Evolutionary conservation across 176 grass and related monocot species (phyloP).

Genomic region (Lolium perenne): DNA sequence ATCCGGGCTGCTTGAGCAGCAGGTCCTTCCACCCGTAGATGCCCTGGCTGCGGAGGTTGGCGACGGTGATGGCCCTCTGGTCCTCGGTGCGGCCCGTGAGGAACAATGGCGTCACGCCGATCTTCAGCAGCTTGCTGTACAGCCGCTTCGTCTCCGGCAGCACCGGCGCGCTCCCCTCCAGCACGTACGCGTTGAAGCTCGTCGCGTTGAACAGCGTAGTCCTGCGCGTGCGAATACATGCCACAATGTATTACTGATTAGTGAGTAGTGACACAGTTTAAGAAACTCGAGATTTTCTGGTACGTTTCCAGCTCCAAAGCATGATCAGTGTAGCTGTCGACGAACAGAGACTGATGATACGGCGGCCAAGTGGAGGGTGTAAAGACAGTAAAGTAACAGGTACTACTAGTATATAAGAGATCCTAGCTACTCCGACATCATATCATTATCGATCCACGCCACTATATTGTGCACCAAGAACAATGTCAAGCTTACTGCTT

Average conservation of each 20-base stretch:
- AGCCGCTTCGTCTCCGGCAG: slow-evolving; percentile 51
- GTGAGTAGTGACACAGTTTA: too few species aligned
- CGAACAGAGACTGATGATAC: too few species aligned
- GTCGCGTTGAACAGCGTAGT: slow-evolving; percentile 30
- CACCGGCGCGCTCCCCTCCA: slow-evolving; percentile 38
- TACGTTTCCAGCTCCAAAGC: too few species aligned
- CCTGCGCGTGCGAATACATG: neutral
- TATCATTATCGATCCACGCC: too few species aligned
- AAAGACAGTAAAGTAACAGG: neutral
- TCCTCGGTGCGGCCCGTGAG: slow-evolving; percentile 49
- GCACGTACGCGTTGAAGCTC: slow-evolving; percentile 40
- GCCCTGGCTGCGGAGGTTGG: slow-evolving; percentile 39
- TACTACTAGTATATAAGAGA: too few species aligned
- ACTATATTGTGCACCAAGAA: too few species aligned
- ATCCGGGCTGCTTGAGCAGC: slow-evolving; percentile 39
- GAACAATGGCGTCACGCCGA: slow-evolving; percentile 52
- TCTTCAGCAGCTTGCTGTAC: slow-evolving; percentile 23
- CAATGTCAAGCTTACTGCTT: too few species aligned
- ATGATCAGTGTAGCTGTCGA: too few species aligned
- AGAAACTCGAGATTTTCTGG: too few species aligned
- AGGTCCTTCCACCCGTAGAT: slow-evolving; percentile 45
- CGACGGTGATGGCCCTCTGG: slow-evolving; percentile 5
- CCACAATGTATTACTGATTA: too few species aligned
- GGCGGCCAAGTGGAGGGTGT: too few species aligned
- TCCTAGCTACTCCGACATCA: too few species aligned